Base-by-base conservation (phyloP, 352 stramenopile species). In the Pythium sukuiense region DNA sequence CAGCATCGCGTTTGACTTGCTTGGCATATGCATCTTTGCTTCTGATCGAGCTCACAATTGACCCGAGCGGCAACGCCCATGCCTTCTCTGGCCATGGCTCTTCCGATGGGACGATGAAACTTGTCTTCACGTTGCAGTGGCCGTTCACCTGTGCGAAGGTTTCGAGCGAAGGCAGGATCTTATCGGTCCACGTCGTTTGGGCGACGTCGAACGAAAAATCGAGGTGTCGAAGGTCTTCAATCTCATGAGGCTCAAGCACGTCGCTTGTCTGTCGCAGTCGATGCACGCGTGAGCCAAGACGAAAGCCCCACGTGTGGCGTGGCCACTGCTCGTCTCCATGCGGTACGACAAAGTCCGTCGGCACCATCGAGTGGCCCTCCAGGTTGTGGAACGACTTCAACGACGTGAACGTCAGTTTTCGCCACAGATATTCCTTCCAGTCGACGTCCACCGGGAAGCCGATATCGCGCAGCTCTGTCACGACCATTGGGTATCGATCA, bases 301-400 rank as follows among this genome's bases (percentile, higher is more conserved):
- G 72, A 45, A 78, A 74, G 3, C 71, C 70, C 73, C 76, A 83
- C 7, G 73, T 69, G 30, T 76, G 53, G 4, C 53, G 29, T 3
- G 76, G 75, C 71, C 74, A 88, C 29, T 29, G 26, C 11, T 37
- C 6, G 33, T 77, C 68, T n/a, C 55, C 65, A 6, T 61, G 60
- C 5, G 76, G 73, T 18, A 87, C 73, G 1, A 72, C 46, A 61
- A 88, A 88, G 24, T 74, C 67, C 1, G 60, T 46, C 9, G 74
- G 75, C 24, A 85, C 59, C 18, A 79, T 41, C 16, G 75, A 55
- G 27, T 85, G 61, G 39, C 76, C 71, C 30, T 88, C 41, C 26
- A 76, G 29, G 6, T 49, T 52, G 41, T 72, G 27, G 43, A 74
- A 88, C 24, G 61, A 69, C 37, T 74, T 39, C 8, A 88, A 65